Base-by-base conservation (phyloP, 2,329 filamentous ascomycete species). In the Seiridium unicorne region DNA sequence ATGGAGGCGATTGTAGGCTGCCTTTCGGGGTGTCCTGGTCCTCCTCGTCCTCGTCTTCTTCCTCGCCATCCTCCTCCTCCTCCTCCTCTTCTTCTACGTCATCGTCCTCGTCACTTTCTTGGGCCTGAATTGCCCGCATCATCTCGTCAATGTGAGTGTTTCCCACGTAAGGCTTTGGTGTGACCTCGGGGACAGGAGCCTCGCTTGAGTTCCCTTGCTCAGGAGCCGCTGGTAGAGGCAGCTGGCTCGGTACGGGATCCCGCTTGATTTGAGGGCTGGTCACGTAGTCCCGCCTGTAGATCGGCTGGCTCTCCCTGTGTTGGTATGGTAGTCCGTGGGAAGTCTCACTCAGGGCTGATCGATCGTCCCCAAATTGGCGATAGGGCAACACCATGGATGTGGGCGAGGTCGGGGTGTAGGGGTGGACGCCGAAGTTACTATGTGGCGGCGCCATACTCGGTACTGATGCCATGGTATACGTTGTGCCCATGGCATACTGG, bases 81-180 rank as follows among this genome's bases (percentile, higher is more conserved):
- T 81, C 77, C 26, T 81, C 75, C 69, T 89, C 44, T 8, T 67
- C 67, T 5, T 64, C 42, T 7, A 66, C 67, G 5, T 64, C 66
- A 6, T 66, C 58, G 2, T 61, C 58, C 2, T 71, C 66, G 7
- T 77, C 70, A 18, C 80, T 77, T 31, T 81, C 75, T 69, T 89
- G 90, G 49, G 85, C 79, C 73, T 97, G 93, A 51, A 97, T 94
- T 0, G 89, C 86, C 74, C 89, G 92, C 92, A 97, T 96, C 47
- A 98, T 77, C 47, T 87, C 88, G 72, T 97, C 93, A 44, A 97
- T 88, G 61, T 92, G 86, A 0, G 93, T 97, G n/a, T 85, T 83
- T 72, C 93, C 94, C 62, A 84, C 82, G 44, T 86, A 77, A n/a
- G 84, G 79, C 32, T 81, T 74, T 1, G 78, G 74, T 61, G 79